A percentile compares a stretch with the other conserved stretches of the same genome.
Conservation (phyloP, 768 basidiomycete genomes). For the Astraeus odoratus region DNA sequence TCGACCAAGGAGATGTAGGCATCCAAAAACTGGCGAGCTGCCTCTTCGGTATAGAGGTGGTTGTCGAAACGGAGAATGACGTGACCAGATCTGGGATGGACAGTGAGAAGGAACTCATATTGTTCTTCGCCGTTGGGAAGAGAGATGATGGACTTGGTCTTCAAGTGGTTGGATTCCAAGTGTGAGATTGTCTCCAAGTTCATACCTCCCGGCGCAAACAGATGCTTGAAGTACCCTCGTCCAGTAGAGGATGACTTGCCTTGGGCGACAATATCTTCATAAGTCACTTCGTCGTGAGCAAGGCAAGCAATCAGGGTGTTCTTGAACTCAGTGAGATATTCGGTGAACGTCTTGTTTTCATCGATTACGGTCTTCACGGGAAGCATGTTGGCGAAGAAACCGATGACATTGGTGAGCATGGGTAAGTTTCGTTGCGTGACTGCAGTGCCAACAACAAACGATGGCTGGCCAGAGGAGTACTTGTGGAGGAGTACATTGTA, state of each 20-base stretch:
- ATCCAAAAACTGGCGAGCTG: slow-evolving; percentile 24
- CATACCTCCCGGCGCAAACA: slow-evolving; percentile 25
- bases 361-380: slow-evolving; percentile 23
- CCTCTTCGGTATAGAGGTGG: slow-evolving; percentile 20
- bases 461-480: slow-evolving; percentile 21
- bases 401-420: slow-evolving; percentile 20
- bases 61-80: slow-evolving; percentile 24
- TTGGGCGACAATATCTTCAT: slow-evolving; percentile 23
- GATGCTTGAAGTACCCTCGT: slow-evolving; percentile 27
- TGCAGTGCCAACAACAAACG: slow-evolving; percentile 23
- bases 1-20: slow-evolving; percentile 24
- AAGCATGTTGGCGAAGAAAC: slow-evolving; percentile 27
- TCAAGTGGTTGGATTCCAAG: slow-evolving; percentile 12
- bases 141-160: slow-evolving; percentile 12
- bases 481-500: slow-evolving; percentile 29
- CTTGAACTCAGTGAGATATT: slow-evolving; percentile 21
- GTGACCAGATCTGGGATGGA: slow-evolving; percentile 19
- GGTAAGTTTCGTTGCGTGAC: slow-evolving; percentile 26
- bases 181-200: slow-evolving; percentile 20
- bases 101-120: slow-evolving; percentile 18
- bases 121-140: slow-evolving; percentile 25
- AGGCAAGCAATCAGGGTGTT: slow-evolving; percentile 16
- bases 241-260: slow-evolving; percentile 17
- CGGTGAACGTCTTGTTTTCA: slow-evolving; percentile 17
- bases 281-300: slow-evolving; percentile 23